Base-by-base conservation (phyloP, 1,139 yeast genomes). In the Suhomyces coccinellae region DNA sequence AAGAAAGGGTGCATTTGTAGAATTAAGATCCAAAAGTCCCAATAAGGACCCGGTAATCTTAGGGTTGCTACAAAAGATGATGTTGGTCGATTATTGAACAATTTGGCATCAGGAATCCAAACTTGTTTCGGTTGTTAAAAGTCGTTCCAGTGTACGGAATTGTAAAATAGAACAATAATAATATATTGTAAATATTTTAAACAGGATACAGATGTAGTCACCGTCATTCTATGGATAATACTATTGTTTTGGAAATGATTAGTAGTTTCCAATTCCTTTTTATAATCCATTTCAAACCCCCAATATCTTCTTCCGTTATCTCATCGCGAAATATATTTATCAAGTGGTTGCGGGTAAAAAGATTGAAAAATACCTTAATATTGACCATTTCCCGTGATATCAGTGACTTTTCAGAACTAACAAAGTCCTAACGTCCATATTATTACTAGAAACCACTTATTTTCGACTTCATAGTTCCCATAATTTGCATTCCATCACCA, bases 1-100 rank as follows among this genome's bases (percentile, higher is more conserved):
- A 52, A 26, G 55, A 53, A 41, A 43, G 54, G 26, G 55, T 51
- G 12, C 57, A 53, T 38, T 51, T 53, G 42, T 53, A 45, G 31
- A 9, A 32, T 4, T 3, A 7, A 10, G 14, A 3, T 14, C 17
- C 14, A 5, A 9, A n/a, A 9, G 13, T 16, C 13, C 9, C 12
- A 11, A 9, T 29, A 9, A n/a, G 15, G 15, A 7, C 13, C 15
- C 4, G 7, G 27, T 3, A 26, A 26, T 10, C 33, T 6, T 13
- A 20, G 24, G 7, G 8, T 6, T 20, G 24, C 24, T 2, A 17
- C 20, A 17, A 17, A 6, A 17, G 20, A 17, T 4, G 20, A 17
- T 17, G 20, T 6, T 17, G 20, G 20, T 17, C 20, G 24, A 20
- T 6, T 9, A 20, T 20, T 20, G 24, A 20, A 20, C 24, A 20